Evolutionary conservation across 2,329 filamentous ascomycete species (phyloP), one percentile per base, ranked within the genome.

Genomic region (Colletotrichum australisinense): DNA sequence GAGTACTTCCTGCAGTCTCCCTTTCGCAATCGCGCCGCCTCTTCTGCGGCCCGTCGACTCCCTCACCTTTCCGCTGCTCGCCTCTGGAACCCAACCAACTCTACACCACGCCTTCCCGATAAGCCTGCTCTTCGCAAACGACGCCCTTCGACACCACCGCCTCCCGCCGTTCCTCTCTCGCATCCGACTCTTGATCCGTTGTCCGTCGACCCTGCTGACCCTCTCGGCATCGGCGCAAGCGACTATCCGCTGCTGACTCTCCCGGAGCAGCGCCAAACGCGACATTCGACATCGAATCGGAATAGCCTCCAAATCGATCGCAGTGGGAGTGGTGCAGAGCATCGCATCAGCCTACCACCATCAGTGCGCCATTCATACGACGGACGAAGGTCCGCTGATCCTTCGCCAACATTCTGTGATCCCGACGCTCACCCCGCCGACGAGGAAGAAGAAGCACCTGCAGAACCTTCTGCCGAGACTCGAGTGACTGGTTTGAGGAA

Each of bases 61-160:
- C 83, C 81, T 65, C 84, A 83, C 35, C 82, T 85, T 35, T 83
- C 85, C 5, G 83, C 87, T 26, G 85, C 86, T 58, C 87, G 88
- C 46, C 87, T 91, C 75, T 91, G 89, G 89, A 91, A 91, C 77
- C 89, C 89, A 28, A 88, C 88, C 72, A 91, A 91, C 78, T 91
- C 88, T 30, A 90, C 89, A 2, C 88, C 88, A 57, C 84, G 88
- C 71, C 76, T 80, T 67, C 75, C 82, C 68, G 78, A 70, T 55
- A 77, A 71, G 35, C 74, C 73, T n/a, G 63, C 77, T 56, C 82
- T 77, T 56, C 82, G 84, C 68, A 83, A 79, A 73, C 86, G 88
- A 69, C 87, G 87, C 30, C 85, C 85, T 19, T 90, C 88, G 16
- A 87, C 87, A 19, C 89, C 89, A 19, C 87, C 86, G 6, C 87